Evolutionary conservation across 2,329 filamentous ascomycete species (phyloP), one percentile per base, ranked within the genome.

Genomic region (Rhinocladiella similis): DNA sequence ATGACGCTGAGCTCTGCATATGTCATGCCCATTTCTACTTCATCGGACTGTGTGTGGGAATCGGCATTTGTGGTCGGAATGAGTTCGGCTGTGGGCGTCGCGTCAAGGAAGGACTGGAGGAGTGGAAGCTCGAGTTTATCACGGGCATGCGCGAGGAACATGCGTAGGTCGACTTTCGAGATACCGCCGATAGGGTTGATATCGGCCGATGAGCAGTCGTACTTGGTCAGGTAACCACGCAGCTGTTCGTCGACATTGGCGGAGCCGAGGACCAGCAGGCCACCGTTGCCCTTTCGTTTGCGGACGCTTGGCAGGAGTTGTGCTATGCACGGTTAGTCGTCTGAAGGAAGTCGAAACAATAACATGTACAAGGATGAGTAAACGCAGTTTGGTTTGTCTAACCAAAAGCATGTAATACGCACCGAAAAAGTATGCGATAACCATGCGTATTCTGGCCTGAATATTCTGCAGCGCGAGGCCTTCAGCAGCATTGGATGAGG

Each of bases 161-260:
- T 73, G 69, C 88, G 89, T 1, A 90, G 74, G 64, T 91, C 88
- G 1, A 78, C 83, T 70, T 90, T 91, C 55, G 76, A 79, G 54
- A 85, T 82, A 10, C 72, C 72, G 20, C 77, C 73, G 29, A 38
- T 36, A 3, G 33, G 69, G 72, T 73, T 67, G 67, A 86, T 77
- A 61, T 84, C 81, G 1, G 77, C 81, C 6, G 75, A 80, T 5
- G 72, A 77, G 52, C 75, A 77, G 63, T 89, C 87, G 66, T 89
- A 89, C 71, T 90, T 89, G n/a, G 87, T 90, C 19, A 88, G 74
- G 68, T 89, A 85, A 18, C 79, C 76, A 47, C 63, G 52, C 1
- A 62, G 53, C 20, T 50, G 54, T 58, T 66, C 82, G 63, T 83
- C 85, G 3, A 89, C 86, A 65, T 90, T 90, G 1, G 83, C 84